A percentile compares a stretch with the other conserved stretches of the same genome.
phyloP scores from a whole-genome alignment of 2,329 filamentous ascomycete genomes.

The Sporothrix euskadiensis region DNA sequence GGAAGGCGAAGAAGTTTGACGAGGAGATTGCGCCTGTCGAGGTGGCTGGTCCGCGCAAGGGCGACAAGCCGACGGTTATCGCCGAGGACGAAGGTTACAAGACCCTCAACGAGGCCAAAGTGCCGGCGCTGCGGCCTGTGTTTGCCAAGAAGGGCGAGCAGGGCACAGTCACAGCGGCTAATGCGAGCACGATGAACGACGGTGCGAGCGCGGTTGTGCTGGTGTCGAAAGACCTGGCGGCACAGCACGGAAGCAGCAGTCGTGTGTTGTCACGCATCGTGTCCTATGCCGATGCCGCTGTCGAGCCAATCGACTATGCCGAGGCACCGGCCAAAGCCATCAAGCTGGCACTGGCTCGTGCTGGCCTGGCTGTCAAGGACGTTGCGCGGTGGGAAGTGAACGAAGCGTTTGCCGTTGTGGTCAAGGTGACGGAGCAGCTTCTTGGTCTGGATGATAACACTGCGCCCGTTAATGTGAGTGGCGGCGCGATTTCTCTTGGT shows the following conservation, averaged over 20 bases:
- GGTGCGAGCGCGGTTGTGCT: slow-evolving; percentile 1
- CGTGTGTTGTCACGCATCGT: neutral
- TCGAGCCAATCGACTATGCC: neutral
- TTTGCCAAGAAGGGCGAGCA: neutral
- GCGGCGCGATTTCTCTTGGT: neutral
- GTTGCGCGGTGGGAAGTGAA: slow-evolving; percentile 7
- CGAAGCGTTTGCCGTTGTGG: slow-evolving; percentile 1
- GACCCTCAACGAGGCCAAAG: neutral
- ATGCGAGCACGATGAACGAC: neutral
- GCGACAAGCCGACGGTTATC: neutral
- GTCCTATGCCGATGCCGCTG: neutral
- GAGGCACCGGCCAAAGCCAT: slow-evolving; percentile 9
- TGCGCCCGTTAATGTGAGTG: neutral
- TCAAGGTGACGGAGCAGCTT: neutral
- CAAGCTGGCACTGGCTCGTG: neutral
- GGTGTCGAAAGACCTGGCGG: neutral
- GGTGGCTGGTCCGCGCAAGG: neutral
- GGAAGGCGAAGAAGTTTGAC: neutral
- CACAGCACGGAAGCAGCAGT: neutral
- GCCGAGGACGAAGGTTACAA: neutral
- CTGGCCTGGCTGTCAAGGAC: neutral
- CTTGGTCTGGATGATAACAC: neutral
- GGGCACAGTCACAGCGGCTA: neutral
- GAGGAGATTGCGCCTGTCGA: neutral
- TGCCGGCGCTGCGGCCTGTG: neutral